phyloP scores from a whole-genome alignment of 208 protist genomes.

The Acanthamoeba healyi region DNA sequence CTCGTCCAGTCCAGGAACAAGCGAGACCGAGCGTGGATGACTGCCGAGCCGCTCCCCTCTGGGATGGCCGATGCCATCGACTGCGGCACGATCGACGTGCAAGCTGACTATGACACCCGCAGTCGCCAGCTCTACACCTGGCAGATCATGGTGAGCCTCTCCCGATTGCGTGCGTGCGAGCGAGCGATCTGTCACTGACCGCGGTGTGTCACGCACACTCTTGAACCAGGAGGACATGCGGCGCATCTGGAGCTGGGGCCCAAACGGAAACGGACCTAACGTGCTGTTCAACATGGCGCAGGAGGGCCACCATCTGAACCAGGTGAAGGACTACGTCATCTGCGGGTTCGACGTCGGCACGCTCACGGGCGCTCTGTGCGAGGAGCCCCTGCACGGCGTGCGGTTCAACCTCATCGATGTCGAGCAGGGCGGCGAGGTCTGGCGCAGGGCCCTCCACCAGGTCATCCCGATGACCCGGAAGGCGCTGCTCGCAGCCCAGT shows the following conservation, averaged over 20 bases:
- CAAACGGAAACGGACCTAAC: not conserved
- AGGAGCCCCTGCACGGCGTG: not conserved
- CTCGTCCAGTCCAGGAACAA: not conserved
- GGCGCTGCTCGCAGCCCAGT: not conserved
- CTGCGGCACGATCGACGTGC: too few species aligned
- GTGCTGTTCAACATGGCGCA: too few species aligned
- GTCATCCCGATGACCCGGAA: not conserved
- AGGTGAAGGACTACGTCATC: too few species aligned
- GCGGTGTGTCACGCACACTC: too few species aligned
- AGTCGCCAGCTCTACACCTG: not conserved
- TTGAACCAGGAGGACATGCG: not conserved
- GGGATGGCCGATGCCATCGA: not conserved
- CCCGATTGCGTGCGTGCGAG: too few species aligned
- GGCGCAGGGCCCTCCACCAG: not conserved
- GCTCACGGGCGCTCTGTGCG: not conserved
- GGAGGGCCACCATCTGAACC: too few species aligned
- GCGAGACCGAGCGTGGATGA: not conserved
- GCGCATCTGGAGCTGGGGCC: not conserved
- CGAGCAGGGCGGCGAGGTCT: too few species aligned
- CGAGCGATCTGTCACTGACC: too few species aligned
- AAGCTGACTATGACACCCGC: too few species aligned
- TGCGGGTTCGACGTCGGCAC: too few species aligned
- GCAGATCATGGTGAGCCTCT: not conserved
- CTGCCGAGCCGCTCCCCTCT: not conserved
- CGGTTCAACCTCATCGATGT: not conserved